Base-by-base conservation (phyloP, 495 filamentous ascomycete genomes). In the Friedmanniomyces endolithicus region DNA sequence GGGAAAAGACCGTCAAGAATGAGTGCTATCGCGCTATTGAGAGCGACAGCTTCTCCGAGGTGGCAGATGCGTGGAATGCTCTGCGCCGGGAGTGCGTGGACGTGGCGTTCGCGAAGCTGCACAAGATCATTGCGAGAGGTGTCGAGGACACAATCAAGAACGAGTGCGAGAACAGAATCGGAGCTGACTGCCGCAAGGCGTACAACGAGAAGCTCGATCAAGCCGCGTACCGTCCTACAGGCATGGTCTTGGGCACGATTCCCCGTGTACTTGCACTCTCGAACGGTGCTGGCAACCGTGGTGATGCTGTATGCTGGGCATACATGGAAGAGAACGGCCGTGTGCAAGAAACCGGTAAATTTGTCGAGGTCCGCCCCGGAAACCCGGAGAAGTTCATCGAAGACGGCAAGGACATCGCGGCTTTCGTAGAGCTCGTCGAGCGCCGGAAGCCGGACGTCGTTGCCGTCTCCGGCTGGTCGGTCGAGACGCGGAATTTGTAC, bases 51-150 rank as follows among this genome's bases (percentile, higher is more conserved):
- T 88, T 85, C 69, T 96, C 90, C 60, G 89, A 95, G 64, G 75
- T 92, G 16, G 94, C 92, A 12, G 94, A 98, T 68, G 85, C 87
- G 3, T 98, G 92, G 92, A 97, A 97, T 57, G 75, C 78, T 17
- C 80, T 89, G 57, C 83, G 92, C 16, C 78, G 82, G 50, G 89
- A 94, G 53, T 84, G 88, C 17, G 65, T 98, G 44, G 86, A 95
- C 61, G 60, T 85, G 44, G 94, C 89, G 11, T 78, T 95, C 39
- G 61, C 68, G 1, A 94, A 90, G 64, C 74, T 98, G n/a, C 84
- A 90, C 55, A 80, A 77, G 58, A 71, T 94, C 55, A 86, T 97
- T 57, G 79, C 84, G 39, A 88, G 87, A 68, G 85, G 85, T 27
- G 88, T 98, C 27, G 96, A 96, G 67, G 92, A 98, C 61, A 89